Evolutionary conservation across 768 basidiomycete genomes (phyloP).

Genomic region (Gautieria morchelliformis): DNA sequence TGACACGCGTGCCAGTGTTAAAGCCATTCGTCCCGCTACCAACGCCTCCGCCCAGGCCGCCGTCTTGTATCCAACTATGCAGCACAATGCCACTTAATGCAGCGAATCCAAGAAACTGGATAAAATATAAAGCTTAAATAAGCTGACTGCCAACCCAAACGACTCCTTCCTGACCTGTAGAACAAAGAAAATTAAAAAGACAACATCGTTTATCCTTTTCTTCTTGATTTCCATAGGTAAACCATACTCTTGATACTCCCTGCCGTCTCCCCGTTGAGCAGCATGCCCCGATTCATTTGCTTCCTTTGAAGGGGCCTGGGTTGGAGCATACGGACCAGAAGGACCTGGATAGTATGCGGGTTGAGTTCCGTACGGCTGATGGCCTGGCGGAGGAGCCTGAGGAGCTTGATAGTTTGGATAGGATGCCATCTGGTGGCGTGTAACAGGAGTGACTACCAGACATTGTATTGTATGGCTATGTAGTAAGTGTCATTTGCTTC

Average conservation of each 20-base stretch:
- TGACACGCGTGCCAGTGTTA: constrained; percentile 44
- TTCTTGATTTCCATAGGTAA: constrained; percentile 20
- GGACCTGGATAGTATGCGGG: constrained; percentile 16
- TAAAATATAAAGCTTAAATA: not conserved
- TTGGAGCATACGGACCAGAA: constrained; percentile 19
- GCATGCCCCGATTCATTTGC: constrained; percentile 22
- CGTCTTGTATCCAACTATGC: constrained; percentile 47
- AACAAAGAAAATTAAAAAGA: constrained; percentile 65
- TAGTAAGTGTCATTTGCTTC: too few relatives aligned
- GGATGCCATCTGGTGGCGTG: constrained; percentile 39
- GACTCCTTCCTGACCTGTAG: constrained; percentile 37
- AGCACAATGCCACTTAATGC: constrained; percentile 59
- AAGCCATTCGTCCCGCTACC: constrained; percentile 31
- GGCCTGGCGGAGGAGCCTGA: constrained; percentile 75
- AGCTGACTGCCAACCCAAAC: not conserved
- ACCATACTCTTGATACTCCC: constrained; percentile 38
- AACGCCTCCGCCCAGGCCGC: constrained; percentile 66
- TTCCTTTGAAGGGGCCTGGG: constrained; percentile 15
- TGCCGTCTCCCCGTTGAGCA: constrained; percentile 16
- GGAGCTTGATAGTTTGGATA: constrained; percentile 41
- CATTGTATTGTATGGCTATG: not conserved
- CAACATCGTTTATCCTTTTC: constrained; percentile 61
- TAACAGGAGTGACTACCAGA: not conserved
- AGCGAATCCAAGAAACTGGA: constrained; percentile 56
- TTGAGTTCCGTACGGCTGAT: constrained; percentile 30